Conservation (phyloP, 352 stramenopile species). For the Lagenidium giganteum region DNA sequence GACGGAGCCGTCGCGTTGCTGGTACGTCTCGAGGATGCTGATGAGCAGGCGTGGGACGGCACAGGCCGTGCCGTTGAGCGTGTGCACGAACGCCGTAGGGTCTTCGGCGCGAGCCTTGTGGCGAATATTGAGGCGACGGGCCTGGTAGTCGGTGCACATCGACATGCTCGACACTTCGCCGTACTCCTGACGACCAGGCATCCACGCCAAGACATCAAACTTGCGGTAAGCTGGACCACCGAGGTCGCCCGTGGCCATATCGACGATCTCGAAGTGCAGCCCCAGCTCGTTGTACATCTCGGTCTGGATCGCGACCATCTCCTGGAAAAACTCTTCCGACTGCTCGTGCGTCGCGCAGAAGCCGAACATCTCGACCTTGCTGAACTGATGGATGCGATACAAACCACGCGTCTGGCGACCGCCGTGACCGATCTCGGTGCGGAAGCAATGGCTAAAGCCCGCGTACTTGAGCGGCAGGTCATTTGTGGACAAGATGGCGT, state of each 20-base stretch:
- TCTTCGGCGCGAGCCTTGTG: conserved; percentile 65
- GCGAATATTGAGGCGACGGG: conserved; percentile 80
- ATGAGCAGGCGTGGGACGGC: conserved; percentile 82
- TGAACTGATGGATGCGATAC: conserved; percentile 89
- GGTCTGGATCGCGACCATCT: conserved; percentile 77
- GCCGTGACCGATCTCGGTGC: conserved; percentile 79
- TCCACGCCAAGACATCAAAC: conserved; percentile 85
- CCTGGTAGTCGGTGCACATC: conserved; percentile 90
- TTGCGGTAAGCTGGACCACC: conserved; percentile 81
- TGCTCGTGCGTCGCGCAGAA: conserved; percentile 71
- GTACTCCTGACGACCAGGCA: conserved; percentile 74
- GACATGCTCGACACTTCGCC: conserved; percentile 83
- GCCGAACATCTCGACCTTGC: conserved; percentile 88
- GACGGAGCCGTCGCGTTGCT: conserved; percentile 75
- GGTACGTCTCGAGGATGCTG: conserved; percentile 80
- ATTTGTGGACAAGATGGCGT: conserved; percentile 51
- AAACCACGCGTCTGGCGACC: conserved; percentile 71
- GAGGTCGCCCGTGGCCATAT: conserved; percentile 83
- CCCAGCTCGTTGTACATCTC: conserved; percentile 74
- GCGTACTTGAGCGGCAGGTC: conserved; percentile 71
- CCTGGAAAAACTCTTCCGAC: conserved; percentile 62
- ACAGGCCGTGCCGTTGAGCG: conserved; percentile 82
- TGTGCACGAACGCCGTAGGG: conserved; percentile 78
- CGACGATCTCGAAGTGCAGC: conserved; percentile 72
- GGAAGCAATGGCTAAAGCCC: conserved; percentile 86